Evolutionary conservation across 2,329 filamentous ascomycete genomes (phyloP).

Genomic region (Colletotrichum salicis): DNA sequence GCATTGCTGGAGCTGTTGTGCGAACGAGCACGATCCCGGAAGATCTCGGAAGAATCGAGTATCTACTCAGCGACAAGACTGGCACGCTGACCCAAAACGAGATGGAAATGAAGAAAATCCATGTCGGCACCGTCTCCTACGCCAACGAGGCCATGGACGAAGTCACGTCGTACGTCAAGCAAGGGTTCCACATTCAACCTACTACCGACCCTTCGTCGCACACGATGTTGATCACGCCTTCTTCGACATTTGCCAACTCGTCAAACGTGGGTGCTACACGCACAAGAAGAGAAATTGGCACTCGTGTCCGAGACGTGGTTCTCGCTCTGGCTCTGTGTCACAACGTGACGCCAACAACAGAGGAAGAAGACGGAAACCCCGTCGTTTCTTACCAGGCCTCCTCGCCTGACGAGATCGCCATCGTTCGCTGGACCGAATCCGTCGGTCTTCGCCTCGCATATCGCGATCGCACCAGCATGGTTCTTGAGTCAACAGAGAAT

Average conservation of each 20-base stretch:
- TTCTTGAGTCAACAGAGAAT: constrained; percentile 80
- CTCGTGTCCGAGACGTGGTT: constrained; percentile 91
- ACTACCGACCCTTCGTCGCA: constrained; percentile 57
- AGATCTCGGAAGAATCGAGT: constrained; percentile 94
- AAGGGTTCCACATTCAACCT: constrained; percentile 75
- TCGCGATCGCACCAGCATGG: constrained; percentile 88
- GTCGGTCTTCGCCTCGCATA: constrained; percentile 87
- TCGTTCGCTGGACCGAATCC: constrained; percentile 93
- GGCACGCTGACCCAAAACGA: constrained; percentile 98
- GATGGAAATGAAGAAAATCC: constrained; percentile 99
- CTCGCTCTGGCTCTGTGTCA: constrained; percentile 93
- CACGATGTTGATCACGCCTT: constrained; percentile 76
- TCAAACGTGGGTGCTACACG: constrained; percentile 75
- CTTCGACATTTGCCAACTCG: constrained; percentile 73
- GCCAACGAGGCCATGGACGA: constrained; percentile 99
- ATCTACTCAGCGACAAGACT: constrained; percentile 95
- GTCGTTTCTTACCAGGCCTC: constrained; percentile 94
- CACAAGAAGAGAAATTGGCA: constrained; percentile 91
- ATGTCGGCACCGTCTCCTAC: constrained; percentile 97
- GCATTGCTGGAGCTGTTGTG: constrained; percentile 91
- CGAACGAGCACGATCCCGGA: constrained; percentile 97
- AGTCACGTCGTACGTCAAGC: constrained; percentile 84
- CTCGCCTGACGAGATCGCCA: constrained; percentile 97
- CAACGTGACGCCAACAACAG: constrained; percentile 92
- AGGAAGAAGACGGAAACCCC: constrained; percentile 81